Base-by-base conservation (phyloP, 768 basidiomycete species). In the Pleurotus sapidus region DNA sequence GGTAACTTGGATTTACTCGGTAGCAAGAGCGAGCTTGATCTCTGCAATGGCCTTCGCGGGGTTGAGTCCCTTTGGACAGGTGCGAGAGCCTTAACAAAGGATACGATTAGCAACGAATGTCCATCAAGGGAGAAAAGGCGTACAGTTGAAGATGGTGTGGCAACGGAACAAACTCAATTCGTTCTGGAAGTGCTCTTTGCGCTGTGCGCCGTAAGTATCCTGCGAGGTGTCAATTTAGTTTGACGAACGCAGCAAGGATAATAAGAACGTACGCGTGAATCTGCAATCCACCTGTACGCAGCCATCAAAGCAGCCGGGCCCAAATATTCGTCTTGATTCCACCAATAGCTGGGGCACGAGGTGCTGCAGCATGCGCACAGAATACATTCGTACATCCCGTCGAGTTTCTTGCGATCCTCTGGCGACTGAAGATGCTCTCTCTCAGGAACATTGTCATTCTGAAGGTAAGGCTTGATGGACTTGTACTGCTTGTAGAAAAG, bases 401-500 rank as follows among this genome's bases (percentile, higher is more conserved):
- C 96, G 15, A 99, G 87, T 74, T 98, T 98, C 80, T 85, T 86
- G 67, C 96, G 86, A 69, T 99, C 94, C 65, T 93, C 95, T 23
- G 74, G 84, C 9, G 92, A 89, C 74, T 98, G 97, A 55, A 96
- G 77, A 80, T 86, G 88, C 74, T 99, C 96, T 72, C 61, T 24
- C 25, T 57, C 91, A 2, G 95, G 95, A 0, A 89, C 89, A 72
- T 91, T 93, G 71, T 94, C 89, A 73, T 94, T 95, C 79, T 96
- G 88, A 38, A 98, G 82, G 80, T 87, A 98, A 4, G 96, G 96
- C 72, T 99, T 88, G 72, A 99, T 96, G 15, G 95, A 95, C 77
- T 98, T 98, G 90, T 99, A 98, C 71, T 99, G 97, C 73, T 98
- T 98, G 87, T 95, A 95, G 84, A 95, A 95, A 61, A 85, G 85